Evolutionary conservation across 2,329 filamentous ascomycete genomes (phyloP).

Genomic region (Monilinia aucupariae): DNA sequence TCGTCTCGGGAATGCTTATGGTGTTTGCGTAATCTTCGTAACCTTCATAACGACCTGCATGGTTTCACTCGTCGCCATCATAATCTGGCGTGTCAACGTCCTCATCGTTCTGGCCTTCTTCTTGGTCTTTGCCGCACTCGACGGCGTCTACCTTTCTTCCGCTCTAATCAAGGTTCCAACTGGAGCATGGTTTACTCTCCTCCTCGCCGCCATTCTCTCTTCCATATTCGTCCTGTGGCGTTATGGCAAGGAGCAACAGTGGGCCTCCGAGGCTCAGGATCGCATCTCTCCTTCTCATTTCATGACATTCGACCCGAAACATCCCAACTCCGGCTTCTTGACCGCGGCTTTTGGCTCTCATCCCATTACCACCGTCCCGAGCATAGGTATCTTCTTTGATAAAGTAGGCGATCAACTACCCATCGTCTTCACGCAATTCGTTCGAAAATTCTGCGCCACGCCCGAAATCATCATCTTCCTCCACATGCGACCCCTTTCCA

Average conservation of each 20-base stretch:
- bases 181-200: constrained; percentile 73
- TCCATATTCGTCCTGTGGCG: constrained; percentile 68
- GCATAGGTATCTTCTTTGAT: constrained; percentile 71
- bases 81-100: constrained; percentile 63
- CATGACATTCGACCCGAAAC: constrained; percentile 28
- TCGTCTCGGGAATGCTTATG: constrained; percentile 67
- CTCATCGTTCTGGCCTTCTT: constrained; percentile 57
- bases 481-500: constrained; percentile 60
- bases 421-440: constrained; percentile 65
- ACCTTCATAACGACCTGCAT: constrained; percentile 74
- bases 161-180: constrained; percentile 67
- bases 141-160: constrained; percentile 65
- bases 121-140: constrained; percentile 59
- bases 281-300: constrained; percentile 46
- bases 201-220: constrained; percentile 57
- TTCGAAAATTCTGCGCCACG: constrained; percentile 62
- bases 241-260: constrained; percentile 73
- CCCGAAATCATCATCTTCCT: constrained; percentile 70
- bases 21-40: constrained; percentile 74
- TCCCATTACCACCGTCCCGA: constrained; percentile 46
- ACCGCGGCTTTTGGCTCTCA: constrained; percentile 38
- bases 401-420: constrained; percentile 63
- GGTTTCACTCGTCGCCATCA: constrained; percentile 63
- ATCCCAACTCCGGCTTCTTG: constrained; percentile 32
- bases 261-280: constrained; percentile 62